A percentile compares a stretch with the other conserved stretches of the same genome.
Evolutionary conservation across 1,139 yeast genomes (phyloP).

Genomic region (Diutina mesorugosa): DNA sequence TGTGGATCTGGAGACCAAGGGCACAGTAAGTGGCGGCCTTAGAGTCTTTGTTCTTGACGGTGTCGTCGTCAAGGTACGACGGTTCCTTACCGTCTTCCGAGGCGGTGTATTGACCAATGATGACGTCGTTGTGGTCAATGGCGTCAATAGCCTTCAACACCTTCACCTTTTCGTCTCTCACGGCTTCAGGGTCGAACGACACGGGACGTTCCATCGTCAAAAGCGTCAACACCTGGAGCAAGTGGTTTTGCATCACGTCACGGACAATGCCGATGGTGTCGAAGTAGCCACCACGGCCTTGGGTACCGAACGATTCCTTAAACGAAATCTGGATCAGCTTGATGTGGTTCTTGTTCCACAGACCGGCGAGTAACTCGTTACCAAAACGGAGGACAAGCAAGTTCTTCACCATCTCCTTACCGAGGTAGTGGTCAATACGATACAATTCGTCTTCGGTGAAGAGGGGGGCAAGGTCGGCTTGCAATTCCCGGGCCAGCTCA

Average conservation of each 20-base stretch:
- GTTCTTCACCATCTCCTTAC: conserved; percentile 96
- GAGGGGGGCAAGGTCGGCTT: conserved; percentile 64
- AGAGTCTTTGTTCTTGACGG: conserved; percentile 62
- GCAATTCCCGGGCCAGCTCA: conserved; percentile 64
- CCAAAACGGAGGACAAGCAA: conserved; percentile 81
- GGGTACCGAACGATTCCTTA: conserved; percentile 96
- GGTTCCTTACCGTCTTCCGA: conserved; percentile 86
- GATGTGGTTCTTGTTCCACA: conserved; percentile 77
- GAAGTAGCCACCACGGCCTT: conserved; percentile 97
- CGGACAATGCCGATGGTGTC: conserved; percentile 91
- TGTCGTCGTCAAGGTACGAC: conserved; percentile 81
- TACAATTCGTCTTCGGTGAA: conserved; percentile 86
- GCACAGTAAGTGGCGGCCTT: conserved; percentile 93
- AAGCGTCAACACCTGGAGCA: conserved; percentile 82
- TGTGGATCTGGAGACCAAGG: conserved; percentile 58
- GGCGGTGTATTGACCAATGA: conserved; percentile 79
- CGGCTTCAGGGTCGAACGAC: conserved; percentile 79
- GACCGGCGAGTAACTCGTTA: conserved; percentile 69
- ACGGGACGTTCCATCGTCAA: conserved; percentile 94
- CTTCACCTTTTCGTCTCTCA: conserved; percentile 93
- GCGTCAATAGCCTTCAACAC: conserved; percentile 72
- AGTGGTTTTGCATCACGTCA: conserved; percentile 97
- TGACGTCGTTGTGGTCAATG: conserved; percentile 50
- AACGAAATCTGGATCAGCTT: conserved; percentile 76
- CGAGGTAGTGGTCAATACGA: conserved; percentile 94